These are phyloP conservation scores for Xylariaceae sp. DNA, from an alignment of 2,329 filamentous ascomycete species.

Conservation along the genomic window DNA sequence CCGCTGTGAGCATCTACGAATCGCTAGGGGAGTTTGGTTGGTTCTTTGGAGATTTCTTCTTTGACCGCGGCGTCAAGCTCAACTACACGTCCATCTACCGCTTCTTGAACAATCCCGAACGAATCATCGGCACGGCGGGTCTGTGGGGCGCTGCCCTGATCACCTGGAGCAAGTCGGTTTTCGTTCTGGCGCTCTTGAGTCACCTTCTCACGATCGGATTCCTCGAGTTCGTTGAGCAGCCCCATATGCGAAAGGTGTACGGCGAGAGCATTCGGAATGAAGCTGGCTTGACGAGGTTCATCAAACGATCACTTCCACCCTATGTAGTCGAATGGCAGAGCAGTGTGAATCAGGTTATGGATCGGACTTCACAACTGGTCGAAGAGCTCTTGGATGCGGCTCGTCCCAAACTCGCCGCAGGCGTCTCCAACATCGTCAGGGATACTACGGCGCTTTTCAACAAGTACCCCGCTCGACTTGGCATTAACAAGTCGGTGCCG, in stretches of 20 bases:
- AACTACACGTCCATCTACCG: constrained; percentile 98
- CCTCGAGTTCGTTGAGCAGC: constrained; percentile 88
- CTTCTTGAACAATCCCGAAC: constrained; percentile 95
- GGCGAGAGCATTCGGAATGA: constrained; percentile 76
- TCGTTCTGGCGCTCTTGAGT: constrained; percentile 77
- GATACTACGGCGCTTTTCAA: constrained; percentile 87
- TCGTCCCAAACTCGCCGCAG: constrained; percentile 77
- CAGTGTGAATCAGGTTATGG: constrained; percentile 80
- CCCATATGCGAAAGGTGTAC: constrained; percentile 98
- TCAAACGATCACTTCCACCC: constrained; percentile 78
- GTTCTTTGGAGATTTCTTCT: constrained; percentile 99
- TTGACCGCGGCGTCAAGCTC: constrained; percentile 78
- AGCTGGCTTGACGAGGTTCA: constrained; percentile 85
- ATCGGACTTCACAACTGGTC: constrained; percentile 80
- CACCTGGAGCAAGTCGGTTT: constrained; percentile 81
- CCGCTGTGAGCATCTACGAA: constrained; percentile 86
- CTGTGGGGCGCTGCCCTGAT: constrained; percentile 93
- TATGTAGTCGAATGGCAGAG: constrained; percentile 79
- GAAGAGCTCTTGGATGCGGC: constrained; percentile 86
- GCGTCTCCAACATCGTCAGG: constrained; percentile 79
- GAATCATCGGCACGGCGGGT: constrained; percentile 88
- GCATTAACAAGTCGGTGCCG: constrained; percentile 70
- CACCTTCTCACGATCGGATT: constrained; percentile 82
- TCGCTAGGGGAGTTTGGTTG: constrained; percentile 96
- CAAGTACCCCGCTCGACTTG: constrained; percentile 80